phyloP scores from a whole-genome alignment of 2,329 filamentous ascomycete species.

The Calonectria multiphialidica region DNA sequence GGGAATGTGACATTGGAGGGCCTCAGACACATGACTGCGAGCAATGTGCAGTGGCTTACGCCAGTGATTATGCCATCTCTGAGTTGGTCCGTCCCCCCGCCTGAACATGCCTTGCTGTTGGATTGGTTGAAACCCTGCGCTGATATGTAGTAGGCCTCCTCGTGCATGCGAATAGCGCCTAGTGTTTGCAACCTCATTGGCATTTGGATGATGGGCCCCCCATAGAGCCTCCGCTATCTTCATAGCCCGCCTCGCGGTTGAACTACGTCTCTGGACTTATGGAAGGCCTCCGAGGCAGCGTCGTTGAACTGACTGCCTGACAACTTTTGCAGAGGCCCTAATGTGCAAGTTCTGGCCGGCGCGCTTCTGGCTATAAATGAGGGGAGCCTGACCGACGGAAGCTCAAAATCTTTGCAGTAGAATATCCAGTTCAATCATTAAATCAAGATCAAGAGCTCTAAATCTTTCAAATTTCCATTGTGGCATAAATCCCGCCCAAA shows the following conservation, averaged over 20 bases:
- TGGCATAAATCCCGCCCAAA: too few relatives aligned
- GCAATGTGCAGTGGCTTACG: background rate
- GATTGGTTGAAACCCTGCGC: background rate
- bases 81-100: background rate
- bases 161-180: background rate
- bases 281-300: background rate
- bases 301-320: background rate
- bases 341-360: background rate
- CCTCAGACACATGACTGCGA: background rate
- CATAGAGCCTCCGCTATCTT: background rate
- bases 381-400: background rate
- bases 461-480: background rate
- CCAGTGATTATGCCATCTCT: background rate
- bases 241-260: background rate
- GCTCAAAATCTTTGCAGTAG: too few relatives aligned
- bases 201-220: background rate
- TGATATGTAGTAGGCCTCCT: background rate
- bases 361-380: background rate
- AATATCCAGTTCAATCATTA: background rate
- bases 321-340: background rate
- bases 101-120: background rate
- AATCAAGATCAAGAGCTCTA: background rate
- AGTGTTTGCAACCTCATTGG: background rate
- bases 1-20: conserved; percentile 1
- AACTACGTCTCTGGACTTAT: background rate